These are phyloP conservation scores for Mallotus nudiflorus DNA, from an alignment of 345 rosid genomes.

Conservation along the genomic window DNA sequence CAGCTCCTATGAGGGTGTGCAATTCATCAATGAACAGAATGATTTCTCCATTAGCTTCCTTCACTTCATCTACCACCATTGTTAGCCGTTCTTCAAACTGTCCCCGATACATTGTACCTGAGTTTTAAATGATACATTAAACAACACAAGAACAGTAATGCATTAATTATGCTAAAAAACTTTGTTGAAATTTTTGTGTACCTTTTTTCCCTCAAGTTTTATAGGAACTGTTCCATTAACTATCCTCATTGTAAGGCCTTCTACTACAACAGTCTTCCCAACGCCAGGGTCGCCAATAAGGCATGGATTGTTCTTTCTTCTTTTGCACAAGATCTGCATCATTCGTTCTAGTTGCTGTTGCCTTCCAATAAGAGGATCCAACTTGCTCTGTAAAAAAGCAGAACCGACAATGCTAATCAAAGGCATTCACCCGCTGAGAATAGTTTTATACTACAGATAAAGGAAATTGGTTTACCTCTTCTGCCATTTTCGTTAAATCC, in stretches of 20 bases:
- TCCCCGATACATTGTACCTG: conserved; percentile 26
- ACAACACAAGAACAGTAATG: too few relatives aligned
- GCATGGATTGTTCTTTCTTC: conserved; percentile 35
- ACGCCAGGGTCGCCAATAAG: conserved; percentile 39
- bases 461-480: not conserved
- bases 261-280: conserved; percentile 33
- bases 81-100: conserved; percentile 30
- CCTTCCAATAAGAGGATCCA: conserved; percentile 29
- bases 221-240: conserved; percentile 4
- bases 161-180: not conserved
- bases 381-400: conserved; percentile 13
- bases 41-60: conserved; percentile 16
- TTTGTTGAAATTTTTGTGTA: not conserved
- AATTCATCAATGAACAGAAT: conserved; percentile 43
- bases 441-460: too few relatives aligned
- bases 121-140: too few relatives aligned
- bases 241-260: conserved; percentile 28
- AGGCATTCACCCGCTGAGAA: too few relatives aligned
- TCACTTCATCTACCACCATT: conserved; percentile 27
- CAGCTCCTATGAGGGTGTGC: conserved; percentile 32
- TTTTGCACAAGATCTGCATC: conserved; percentile 20
- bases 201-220: conserved; percentile 26
- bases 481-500: conserved; percentile 15
- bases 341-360: conserved; percentile 13
- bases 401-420: not conserved